phyloP scores from a whole-genome alignment of 2,329 filamentous ascomycete species.

The Diaporthe sp. region DNA sequence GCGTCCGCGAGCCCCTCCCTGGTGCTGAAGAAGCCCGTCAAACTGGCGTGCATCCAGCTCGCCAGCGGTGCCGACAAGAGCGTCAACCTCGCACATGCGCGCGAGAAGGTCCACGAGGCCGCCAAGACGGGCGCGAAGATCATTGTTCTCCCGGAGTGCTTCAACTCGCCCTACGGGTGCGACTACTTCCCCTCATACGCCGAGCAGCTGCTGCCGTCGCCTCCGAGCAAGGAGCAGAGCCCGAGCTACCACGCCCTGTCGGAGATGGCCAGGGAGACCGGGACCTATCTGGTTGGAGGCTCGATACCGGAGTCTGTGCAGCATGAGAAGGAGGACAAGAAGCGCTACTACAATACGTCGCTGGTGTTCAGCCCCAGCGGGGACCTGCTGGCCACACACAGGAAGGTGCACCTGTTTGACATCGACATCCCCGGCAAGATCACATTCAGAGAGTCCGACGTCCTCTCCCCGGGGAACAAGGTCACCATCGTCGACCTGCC shows the following conservation, averaged over 20 bases:
- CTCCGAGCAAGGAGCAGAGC: slow-evolving; percentile 77
- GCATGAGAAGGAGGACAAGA: slow-evolving; percentile 52
- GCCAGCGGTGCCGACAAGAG: slow-evolving; percentile 86
- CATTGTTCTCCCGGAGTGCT: slow-evolving; percentile 96
- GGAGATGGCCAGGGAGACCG: slow-evolving; percentile 82
- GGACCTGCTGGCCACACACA: slow-evolving; percentile 85
- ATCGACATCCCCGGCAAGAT: slow-evolving; percentile 98
- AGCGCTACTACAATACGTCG: slow-evolving; percentile 91
- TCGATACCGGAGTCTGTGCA: slow-evolving; percentile 87
- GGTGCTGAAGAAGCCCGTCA: slow-evolving; percentile 79
- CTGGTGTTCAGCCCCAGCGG: slow-evolving; percentile 86
- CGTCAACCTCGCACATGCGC: slow-evolving; percentile 85
- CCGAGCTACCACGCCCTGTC: slow-evolving; percentile 90
- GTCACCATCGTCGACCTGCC: slow-evolving; percentile 89
- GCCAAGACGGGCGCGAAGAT: slow-evolving; percentile 83
- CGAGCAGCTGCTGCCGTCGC: slow-evolving; percentile 84
- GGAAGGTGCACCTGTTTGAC: slow-evolving; percentile 97
- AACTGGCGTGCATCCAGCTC: slow-evolving; percentile 86
- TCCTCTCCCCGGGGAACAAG: slow-evolving; percentile 87
- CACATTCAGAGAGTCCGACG: slow-evolving; percentile 89
- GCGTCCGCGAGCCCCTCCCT: slow-evolving; percentile 55
- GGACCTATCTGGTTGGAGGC: slow-evolving; percentile 87
- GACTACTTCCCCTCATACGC: slow-evolving; percentile 93
- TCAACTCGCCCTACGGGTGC: slow-evolving; percentile 97
- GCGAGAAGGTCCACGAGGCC: slow-evolving; percentile 86